Conservation (phyloP, 257 asterid genomes). For the Lantana camara region DNA sequence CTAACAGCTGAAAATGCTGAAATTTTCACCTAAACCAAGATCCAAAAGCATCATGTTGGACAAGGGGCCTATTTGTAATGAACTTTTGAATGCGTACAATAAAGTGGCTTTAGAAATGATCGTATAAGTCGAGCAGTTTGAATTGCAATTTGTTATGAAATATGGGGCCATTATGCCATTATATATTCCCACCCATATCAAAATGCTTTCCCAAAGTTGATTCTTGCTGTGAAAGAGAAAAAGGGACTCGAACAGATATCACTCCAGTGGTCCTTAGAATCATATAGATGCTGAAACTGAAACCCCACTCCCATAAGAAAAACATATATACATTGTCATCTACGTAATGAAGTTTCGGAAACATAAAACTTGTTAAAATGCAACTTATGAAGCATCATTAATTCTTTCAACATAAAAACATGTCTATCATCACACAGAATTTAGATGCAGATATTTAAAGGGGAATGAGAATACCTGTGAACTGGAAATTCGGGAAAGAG, state of each 20-base stretch:
- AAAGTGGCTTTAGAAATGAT: constrained; percentile 10
- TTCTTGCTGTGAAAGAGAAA: constrained; percentile 21
- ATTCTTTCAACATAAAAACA: constrained; percentile 12
- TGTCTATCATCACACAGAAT: not conserved
- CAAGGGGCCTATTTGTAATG: not conserved
- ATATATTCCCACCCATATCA: not conserved
- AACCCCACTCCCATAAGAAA: too few species aligned
- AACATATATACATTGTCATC: constrained; percentile 2
- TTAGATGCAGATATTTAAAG: not conserved
- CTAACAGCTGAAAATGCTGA: not conserved
- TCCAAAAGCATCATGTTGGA: too few species aligned
- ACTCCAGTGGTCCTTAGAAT: constrained; percentile 22
- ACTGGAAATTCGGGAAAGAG: constrained; percentile 69
- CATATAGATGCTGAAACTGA: constrained; percentile 21
- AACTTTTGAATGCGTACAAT: constrained; percentile 9
- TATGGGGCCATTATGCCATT: constrained; percentile 11
- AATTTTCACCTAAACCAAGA: not conserved
- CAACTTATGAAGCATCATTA: constrained; percentile 21
- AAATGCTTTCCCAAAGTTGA: constrained; percentile 12
- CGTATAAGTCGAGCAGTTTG: constrained; percentile 11
- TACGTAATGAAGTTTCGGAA: constrained; percentile 15
- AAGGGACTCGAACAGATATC: constrained; percentile 24
- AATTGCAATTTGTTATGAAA: not conserved
- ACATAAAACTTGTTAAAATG: not conserved
- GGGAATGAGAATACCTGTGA: constrained; percentile 61